Evolutionary conservation across 306 rosid species (phyloP).

Genomic region (Vicia villosa): DNA sequence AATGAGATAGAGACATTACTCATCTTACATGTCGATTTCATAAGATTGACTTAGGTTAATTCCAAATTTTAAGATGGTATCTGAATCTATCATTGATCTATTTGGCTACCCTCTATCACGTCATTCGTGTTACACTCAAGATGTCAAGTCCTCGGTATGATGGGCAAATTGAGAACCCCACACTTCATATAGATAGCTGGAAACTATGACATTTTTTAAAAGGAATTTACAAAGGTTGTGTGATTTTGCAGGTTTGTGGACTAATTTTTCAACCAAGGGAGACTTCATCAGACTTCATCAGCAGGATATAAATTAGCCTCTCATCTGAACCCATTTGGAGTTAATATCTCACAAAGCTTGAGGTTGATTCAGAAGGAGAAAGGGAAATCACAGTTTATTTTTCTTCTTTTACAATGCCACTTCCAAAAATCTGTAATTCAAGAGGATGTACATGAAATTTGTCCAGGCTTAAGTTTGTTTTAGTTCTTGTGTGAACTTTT

Average conservation of each 20-base stretch:
- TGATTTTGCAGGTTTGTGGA: conserved; percentile 37
- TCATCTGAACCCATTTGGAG: conserved; percentile 7
- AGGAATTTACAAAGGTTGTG: neutral
- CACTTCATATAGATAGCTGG: too few relatives aligned
- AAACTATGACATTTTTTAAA: too few relatives aligned
- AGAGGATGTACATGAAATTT: conserved; percentile 34
- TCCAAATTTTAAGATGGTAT: neutral
- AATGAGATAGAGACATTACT: neutral
- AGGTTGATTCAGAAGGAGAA: conserved; percentile 12
- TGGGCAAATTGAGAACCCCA: too few relatives aligned
- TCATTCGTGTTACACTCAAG: neutral
- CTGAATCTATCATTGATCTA: neutral
- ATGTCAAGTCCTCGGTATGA: too few relatives aligned
- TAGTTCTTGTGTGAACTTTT: conserved; percentile 2
- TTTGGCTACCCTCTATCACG: neutral
- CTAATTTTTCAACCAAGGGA: conserved; percentile 4
- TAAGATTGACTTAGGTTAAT: neutral
- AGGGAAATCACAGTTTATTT: conserved; percentile 23
- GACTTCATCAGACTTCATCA: conserved; percentile 10
- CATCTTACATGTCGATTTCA: neutral
- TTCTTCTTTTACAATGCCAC: conserved; percentile 19
- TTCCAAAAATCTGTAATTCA: conserved; percentile 27
- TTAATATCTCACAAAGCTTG: conserved; percentile 15
- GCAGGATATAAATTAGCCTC: conserved; percentile 15
- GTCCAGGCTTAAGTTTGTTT: conserved; percentile 1